phyloP scores from a whole-genome alignment of 805 yeast species.

The Candida ponderosae region DNA sequence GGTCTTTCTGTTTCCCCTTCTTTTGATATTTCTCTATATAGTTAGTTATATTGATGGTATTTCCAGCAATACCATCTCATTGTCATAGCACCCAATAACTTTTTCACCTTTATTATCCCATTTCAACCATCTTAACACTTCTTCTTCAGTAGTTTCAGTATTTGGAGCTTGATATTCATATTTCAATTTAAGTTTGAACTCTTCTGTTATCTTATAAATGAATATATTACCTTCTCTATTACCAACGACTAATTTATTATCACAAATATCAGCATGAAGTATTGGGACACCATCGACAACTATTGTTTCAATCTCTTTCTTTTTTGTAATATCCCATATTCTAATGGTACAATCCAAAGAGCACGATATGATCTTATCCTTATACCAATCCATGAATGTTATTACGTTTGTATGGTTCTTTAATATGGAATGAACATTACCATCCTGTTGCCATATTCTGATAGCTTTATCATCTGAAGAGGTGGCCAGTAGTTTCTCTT shows the following conservation, averaged over 20 bases:
- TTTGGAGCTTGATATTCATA: background rate
- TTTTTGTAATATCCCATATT: slow-evolving; percentile 55
- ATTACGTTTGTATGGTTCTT: slow-evolving; percentile 53
- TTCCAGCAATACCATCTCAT: background rate
- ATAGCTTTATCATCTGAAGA: slow-evolving; percentile 72
- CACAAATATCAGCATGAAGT: slow-evolving; percentile 43
- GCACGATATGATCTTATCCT: slow-evolving; percentile 36
- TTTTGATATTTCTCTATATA: no score
- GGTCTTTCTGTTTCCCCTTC: no score
- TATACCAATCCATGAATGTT: slow-evolving; percentile 49
- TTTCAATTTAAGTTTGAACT: background rate
- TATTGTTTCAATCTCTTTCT: slow-evolving; percentile 27
- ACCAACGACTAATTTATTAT: slow-evolving; percentile 48
- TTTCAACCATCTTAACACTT: background rate
- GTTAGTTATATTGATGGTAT: no score
- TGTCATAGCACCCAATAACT: background rate
- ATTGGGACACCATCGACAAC: slow-evolving; percentile 46
- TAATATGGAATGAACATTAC: slow-evolving; percentile 40
- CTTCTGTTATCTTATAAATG: background rate
- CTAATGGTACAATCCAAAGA: slow-evolving; percentile 68
- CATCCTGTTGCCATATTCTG: slow-evolving; percentile 68
- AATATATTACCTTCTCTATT: slow-evolving; percentile 45
- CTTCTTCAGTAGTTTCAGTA: no score
- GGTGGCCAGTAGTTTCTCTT: slow-evolving; percentile 52
- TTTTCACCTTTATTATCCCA: background rate